Conservation (phyloP, 2,329 filamentous ascomycete species). For the Cadophora sp. region DNA sequence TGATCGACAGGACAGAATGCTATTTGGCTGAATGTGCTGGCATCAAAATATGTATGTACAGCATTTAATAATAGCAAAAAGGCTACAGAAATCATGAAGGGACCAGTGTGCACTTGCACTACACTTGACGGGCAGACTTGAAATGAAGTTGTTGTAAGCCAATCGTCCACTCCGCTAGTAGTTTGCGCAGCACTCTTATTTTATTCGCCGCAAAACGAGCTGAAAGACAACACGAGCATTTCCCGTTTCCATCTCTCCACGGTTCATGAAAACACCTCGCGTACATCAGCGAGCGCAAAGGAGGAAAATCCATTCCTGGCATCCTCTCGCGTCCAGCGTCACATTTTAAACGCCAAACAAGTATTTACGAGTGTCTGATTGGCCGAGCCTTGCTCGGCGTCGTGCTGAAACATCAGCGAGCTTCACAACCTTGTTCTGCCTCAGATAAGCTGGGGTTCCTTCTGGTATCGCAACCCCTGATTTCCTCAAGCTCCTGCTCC, state of each 20-base stretch:
- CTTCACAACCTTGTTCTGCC: conserved; percentile 7
- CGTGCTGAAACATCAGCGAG: conserved; percentile 7
- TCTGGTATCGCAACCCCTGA: conserved; percentile 7
- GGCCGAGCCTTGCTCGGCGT: neutral
- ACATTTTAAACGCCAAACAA: conserved; percentile 6
- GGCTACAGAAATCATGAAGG: conserved; percentile 4
- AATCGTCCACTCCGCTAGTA: neutral
- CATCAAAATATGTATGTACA: conserved; percentile 9
- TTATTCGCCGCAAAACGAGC: neutral
- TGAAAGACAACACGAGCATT: neutral
- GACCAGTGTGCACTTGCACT: neutral
- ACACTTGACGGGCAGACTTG: too few relatives aligned
- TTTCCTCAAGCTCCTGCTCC: neutral
- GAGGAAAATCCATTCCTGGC: neutral
- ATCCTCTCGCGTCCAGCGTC: conserved; percentile 7
- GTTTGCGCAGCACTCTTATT: neutral
- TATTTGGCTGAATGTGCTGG: conserved; percentile 25
- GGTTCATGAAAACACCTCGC: neutral
- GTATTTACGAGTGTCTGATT: neutral
- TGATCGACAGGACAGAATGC: conserved; percentile 29
- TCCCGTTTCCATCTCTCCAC: too few relatives aligned
- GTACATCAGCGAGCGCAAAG: neutral
- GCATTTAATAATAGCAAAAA: conserved; percentile 5
- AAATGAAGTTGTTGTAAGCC: neutral
- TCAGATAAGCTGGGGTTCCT: conserved; percentile 10